Percentiles rank a stretch among this genome's conserved stretches.
Conservation (phyloP, 306 rosid genomes). For the Glycyrrhiza uralensis region DNA sequence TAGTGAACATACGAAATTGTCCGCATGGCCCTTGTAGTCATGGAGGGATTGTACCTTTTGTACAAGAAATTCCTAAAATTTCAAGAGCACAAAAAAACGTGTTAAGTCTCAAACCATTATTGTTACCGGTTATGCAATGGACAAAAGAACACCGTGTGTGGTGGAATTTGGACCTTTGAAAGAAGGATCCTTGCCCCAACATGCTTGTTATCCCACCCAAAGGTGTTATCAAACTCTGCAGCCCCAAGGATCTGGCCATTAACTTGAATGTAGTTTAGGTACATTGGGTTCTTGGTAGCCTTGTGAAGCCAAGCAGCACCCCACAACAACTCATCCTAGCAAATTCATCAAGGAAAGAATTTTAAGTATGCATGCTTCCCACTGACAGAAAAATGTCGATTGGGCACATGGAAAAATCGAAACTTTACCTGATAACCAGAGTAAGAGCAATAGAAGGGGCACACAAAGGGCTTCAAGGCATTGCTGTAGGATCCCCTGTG, state of each 20-base stretch:
- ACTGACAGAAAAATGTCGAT: neutral
- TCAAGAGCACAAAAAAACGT: neutral
- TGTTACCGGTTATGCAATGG: neutral
- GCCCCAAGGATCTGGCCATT: slow-evolving; percentile 92
- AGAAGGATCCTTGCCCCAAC: slow-evolving; percentile 96
- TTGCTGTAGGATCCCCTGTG: slow-evolving; percentile 83
- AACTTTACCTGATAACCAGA: slow-evolving; percentile 80
- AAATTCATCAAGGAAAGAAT: neutral
- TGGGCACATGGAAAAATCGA: neutral
- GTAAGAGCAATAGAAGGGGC: slow-evolving; percentile 87
- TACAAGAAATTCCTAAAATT: slow-evolving; percentile 72
- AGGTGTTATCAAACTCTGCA: slow-evolving; percentile 74
- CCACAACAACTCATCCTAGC: slow-evolving; percentile 94
- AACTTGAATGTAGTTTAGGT: slow-evolving; percentile 75
- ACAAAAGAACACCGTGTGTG: neutral
- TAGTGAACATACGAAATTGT: slow-evolving; percentile 80
- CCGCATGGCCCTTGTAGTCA: slow-evolving; percentile 89
- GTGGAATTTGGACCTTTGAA: slow-evolving; percentile 64
- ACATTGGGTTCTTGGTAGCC: slow-evolving; percentile 77
- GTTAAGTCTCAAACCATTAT: neutral
- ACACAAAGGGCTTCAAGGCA: slow-evolving; percentile 61
- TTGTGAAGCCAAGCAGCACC: slow-evolving; percentile 98
- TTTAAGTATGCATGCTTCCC: neutral
- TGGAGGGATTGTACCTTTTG: slow-evolving; percentile 71
- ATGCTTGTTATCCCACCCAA: slow-evolving; percentile 99